Percentiles rank a stretch among this genome's conserved stretches.
phyloP scores from a whole-genome alignment of 306 rosid genomes.

The Hippophae tibetana region DNA sequence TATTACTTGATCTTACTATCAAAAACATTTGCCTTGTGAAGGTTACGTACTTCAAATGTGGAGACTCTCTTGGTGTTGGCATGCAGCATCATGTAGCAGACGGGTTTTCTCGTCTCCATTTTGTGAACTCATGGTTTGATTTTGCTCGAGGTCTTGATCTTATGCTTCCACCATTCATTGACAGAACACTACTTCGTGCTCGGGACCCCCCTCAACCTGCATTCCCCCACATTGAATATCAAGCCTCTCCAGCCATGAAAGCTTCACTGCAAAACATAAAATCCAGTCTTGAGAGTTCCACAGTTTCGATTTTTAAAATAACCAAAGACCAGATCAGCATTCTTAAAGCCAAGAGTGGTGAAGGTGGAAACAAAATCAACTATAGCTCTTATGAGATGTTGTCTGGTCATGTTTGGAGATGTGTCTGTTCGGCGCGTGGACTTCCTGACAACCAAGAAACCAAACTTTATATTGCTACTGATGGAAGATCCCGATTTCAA shows the following conservation, averaged over 20 bases:
- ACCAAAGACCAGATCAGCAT: constrained; percentile 32
- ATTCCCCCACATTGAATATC: constrained; percentile 62
- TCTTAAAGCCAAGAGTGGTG: constrained; percentile 49
- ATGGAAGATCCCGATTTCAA: constrained; percentile 51
- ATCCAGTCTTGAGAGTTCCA: constrained; percentile 18
- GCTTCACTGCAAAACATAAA: constrained; percentile 15
- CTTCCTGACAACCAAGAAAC: constrained; percentile 49
- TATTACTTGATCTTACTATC: too few species aligned
- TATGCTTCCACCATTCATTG: constrained; percentile 48
- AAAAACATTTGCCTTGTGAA: constrained; percentile 3
- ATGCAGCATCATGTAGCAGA: constrained; percentile 63
- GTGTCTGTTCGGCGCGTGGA: constrained; percentile 42
- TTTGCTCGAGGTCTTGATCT: constrained; percentile 62
- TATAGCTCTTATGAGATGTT: constrained; percentile 66
- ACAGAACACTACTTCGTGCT: constrained; percentile 49
- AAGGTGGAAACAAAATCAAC: constrained; percentile 33
- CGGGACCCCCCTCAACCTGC: constrained; percentile 52
- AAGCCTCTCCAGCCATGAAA: constrained; percentile 38
- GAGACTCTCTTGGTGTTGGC: constrained; percentile 72
- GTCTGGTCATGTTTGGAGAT: constrained; percentile 61
- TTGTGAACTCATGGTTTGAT: constrained; percentile 67
- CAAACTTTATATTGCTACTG: constrained; percentile 55
- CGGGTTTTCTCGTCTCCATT: constrained; percentile 67
- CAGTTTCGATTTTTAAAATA: constrained; percentile 49
- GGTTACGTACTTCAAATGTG: constrained; percentile 75